Base-by-base conservation (phyloP, 306 rosid species). In the Lotus japonicus region DNA sequence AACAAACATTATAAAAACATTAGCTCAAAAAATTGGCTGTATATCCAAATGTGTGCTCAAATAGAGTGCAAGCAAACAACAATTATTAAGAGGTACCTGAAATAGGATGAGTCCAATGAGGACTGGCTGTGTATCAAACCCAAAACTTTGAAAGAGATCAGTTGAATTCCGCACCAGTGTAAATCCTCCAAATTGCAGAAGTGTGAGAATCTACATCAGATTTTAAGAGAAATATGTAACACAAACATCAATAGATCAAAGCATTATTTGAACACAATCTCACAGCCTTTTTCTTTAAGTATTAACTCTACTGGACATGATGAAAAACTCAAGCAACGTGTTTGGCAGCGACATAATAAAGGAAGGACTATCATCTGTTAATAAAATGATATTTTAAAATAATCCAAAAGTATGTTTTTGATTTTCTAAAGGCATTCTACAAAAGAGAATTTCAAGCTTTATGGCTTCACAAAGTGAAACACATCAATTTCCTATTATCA, bases 141-240 rank as follows among this genome's bases (percentile, higher is more conserved):
- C 98, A 57, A 94, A 92, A 85, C 97, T 90, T 65, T 57, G 87
- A 75, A 83, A 94, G 66, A 94, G 80, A 79, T 91, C 87, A 18
- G 74, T 84, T 39, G 97, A 90, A 84, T 94, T 94, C 73, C 99
- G 84, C 79, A 94, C 99, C 35, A 90, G 85, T 21, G 99, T 86
- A 78, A 88, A 94, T 45, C 99, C 99, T 52, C 99, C 99, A 80
- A 94, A 94, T 87, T 94, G 99, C 86, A 90, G 56, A 70, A 94
- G 67, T 62, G 97, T 88, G 61, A 90, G 99, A 83, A 94, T 82
- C 99, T 94, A 82, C 74, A 69, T 36, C 23, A 48, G 58, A 35
- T 33, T 18, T 71, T 19, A 74, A 49, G 56, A 80, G 73, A 41
- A 62, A 67, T 39, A 39, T 21, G 60, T 45, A 16, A 72, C 60